These are phyloP conservation scores for Thelonectria discophora DNA, from an alignment of 2,329 filamentous ascomycete genomes.

Conservation along the genomic window DNA sequence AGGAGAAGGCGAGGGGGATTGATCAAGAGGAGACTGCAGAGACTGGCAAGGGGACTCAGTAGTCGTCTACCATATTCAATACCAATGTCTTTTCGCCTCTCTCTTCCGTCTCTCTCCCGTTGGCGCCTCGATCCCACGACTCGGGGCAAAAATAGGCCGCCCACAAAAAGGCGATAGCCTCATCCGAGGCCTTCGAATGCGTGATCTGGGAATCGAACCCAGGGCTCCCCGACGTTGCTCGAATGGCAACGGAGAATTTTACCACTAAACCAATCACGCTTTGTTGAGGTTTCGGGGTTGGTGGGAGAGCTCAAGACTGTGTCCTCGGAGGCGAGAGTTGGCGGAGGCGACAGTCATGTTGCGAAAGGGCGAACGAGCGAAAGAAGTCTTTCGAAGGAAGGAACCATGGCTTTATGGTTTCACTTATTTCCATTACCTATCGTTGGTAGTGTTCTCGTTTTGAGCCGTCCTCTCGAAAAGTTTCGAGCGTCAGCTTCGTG, in stretches of 20 bases:
- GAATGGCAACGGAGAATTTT: constrained; percentile 25
- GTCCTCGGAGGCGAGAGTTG: too few species aligned
- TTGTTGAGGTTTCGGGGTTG: neutral
- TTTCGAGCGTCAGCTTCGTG: too few species aligned
- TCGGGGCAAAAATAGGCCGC: neutral
- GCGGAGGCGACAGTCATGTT: too few species aligned
- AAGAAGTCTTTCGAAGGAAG: too few species aligned
- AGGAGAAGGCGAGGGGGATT: constrained; percentile 38
- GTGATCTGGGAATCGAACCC: constrained; percentile 23
- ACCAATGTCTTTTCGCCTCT: too few species aligned
- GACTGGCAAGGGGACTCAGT: neutral
- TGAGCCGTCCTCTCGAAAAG: too few species aligned
- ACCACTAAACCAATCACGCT: constrained; percentile 18
- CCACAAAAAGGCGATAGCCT: neutral
- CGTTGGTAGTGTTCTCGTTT: too few species aligned
- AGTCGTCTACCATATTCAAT: neutral
- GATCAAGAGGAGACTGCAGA: constrained; percentile 33
- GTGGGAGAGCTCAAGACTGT: neutral
- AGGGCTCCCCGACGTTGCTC: constrained; percentile 21
- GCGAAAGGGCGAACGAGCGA: too few species aligned
- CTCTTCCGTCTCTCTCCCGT: neutral
- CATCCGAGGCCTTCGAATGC: neutral
- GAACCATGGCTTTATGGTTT: too few species aligned
- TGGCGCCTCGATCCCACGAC: too few species aligned
- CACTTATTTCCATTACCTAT: too few species aligned